A percentile compares a stretch with the other conserved stretches of the same genome.
Conservation (phyloP, 1,284 basidiomycete species). For the Coniferiporia weirii region DNA sequence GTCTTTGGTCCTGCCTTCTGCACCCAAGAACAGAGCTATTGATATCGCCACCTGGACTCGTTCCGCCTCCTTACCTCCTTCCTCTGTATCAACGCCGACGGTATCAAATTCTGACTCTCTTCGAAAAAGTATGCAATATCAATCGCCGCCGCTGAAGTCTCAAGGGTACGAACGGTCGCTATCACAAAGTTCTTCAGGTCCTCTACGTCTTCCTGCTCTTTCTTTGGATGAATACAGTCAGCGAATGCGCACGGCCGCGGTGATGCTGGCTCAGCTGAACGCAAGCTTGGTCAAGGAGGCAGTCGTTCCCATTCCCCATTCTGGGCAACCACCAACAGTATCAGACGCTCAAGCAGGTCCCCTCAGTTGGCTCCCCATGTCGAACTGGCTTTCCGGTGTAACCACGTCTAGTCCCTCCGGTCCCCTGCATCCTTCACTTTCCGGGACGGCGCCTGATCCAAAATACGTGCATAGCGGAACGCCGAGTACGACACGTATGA, state of each 20-base stretch:
- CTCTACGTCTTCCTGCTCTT: constrained; percentile 20
- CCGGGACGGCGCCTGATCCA: constrained; percentile 24
- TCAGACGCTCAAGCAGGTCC: not conserved
- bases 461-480: constrained; percentile 19
- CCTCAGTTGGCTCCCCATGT: constrained; percentile 10
- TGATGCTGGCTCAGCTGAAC: constrained; percentile 97
- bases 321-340: not conserved
- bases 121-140: constrained; percentile 7
- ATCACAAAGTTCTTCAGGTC: constrained; percentile 3
- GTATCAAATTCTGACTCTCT: constrained; percentile 18
- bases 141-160: not conserved
- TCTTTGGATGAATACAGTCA: constrained; percentile 96
- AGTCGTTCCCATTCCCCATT: constrained; percentile 16
- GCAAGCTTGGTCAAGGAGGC: constrained; percentile 60
- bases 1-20: constrained; percentile 69
- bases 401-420: constrained; percentile 19
- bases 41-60: constrained; percentile 83
- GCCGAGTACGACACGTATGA: constrained; percentile 45
- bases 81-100: constrained; percentile 36
- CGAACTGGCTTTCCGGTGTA: constrained; percentile 16
- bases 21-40: constrained; percentile 86
- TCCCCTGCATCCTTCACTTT: constrained; percentile 29
- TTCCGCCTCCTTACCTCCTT: constrained; percentile 46
- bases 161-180: not conserved
- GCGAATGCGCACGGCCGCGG: constrained; percentile 95